Percentiles rank a stretch among this genome's conserved stretches.
phyloP scores from a whole-genome alignment of 2,329 filamentous ascomycete species.

The Thermoascus crustaceus region DNA sequence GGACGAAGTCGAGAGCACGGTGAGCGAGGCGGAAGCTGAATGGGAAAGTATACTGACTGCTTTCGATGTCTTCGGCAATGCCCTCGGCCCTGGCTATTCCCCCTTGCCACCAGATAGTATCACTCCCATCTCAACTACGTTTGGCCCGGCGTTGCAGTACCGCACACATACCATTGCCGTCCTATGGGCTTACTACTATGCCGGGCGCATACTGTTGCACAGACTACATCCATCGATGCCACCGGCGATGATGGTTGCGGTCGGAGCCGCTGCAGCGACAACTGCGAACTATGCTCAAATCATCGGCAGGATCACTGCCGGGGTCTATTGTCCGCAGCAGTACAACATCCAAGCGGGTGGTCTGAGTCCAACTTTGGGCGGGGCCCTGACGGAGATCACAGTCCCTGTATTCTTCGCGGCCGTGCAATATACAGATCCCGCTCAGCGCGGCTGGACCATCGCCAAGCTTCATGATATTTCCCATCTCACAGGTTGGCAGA shows the following conservation, averaged over 20 bases:
- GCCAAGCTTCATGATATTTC: conserved; percentile 66
- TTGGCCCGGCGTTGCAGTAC: conserved; percentile 73
- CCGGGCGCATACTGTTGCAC: conserved; percentile 73
- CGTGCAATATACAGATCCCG: conserved; percentile 64
- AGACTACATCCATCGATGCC: conserved; percentile 84
- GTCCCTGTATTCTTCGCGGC: conserved; percentile 82
- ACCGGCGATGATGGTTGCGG: conserved; percentile 79
- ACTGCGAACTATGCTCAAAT: conserved; percentile 64
- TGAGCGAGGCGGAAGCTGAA: conserved; percentile 63
- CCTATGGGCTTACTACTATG: conserved; percentile 81
- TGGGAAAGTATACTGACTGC: conserved; percentile 53
- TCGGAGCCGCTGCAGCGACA: conserved; percentile 63
- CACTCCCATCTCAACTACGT: conserved; percentile 59
- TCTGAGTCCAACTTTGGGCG: conserved; percentile 69
- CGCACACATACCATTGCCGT: conserved; percentile 79
- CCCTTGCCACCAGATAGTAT: conserved; percentile 62
- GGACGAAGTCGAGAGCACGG: conserved; percentile 54
- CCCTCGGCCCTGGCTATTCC: conserved; percentile 67
- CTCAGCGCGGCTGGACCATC: conserved; percentile 71
- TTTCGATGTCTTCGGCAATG: conserved; percentile 40
- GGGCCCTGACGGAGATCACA: conserved; percentile 71
- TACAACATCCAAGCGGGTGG: conserved; percentile 33
- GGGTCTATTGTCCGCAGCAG: conserved; percentile 45
- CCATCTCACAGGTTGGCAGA: conserved; percentile 78
- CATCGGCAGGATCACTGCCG: conserved; percentile 73